Percentiles rank a stretch among this genome's conserved stretches.
phyloP scores from a whole-genome alignment of 805 yeast genomes.

The Wickerhamomyces sydowiorum region DNA sequence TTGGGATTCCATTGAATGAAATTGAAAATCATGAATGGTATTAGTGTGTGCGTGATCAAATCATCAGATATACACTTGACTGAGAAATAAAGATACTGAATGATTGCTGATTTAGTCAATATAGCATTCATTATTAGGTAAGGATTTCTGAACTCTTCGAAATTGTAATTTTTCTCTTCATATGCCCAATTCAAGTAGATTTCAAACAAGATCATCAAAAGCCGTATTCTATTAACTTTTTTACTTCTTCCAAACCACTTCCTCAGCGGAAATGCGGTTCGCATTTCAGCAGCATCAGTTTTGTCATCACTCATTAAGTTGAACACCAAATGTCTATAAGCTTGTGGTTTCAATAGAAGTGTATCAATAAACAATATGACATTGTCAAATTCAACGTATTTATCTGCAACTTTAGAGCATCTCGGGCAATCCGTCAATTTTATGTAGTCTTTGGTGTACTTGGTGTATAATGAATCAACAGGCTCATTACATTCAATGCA shows the following conservation, averaged over 20 bases:
- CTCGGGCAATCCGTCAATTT: constrained; percentile 68
- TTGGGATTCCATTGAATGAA: constrained; percentile 25
- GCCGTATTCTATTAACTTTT: constrained; percentile 40
- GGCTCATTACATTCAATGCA: constrained; percentile 83
- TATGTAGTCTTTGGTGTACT: constrained; percentile 73
- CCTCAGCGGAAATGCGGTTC: not conserved
- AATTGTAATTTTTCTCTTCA: constrained; percentile 55
- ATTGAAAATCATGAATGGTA: constrained; percentile 25
- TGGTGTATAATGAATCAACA: constrained; percentile 59
- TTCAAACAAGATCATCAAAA: constrained; percentile 72
- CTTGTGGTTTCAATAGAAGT: constrained; percentile 79
- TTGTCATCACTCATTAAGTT: constrained; percentile 40
- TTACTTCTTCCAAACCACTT: not conserved
- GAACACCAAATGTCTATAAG: constrained; percentile 80
- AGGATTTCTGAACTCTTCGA: constrained; percentile 9
- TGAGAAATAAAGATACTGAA: constrained; percentile 55
- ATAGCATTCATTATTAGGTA: constrained; percentile 28
- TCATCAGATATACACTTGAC: constrained; percentile 45
- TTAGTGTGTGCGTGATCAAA: constrained; percentile 30
- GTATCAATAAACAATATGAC: constrained; percentile 82
- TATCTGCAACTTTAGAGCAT: constrained; percentile 78
- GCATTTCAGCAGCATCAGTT: constrained; percentile 1
- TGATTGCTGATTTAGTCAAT: constrained; percentile 27
- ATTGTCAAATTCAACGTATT: constrained; percentile 85
- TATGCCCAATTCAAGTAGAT: constrained; percentile 91